Base-by-base conservation (phyloP, 2,329 filamentous ascomycete species). In the Tolypocladium amazonense region DNA sequence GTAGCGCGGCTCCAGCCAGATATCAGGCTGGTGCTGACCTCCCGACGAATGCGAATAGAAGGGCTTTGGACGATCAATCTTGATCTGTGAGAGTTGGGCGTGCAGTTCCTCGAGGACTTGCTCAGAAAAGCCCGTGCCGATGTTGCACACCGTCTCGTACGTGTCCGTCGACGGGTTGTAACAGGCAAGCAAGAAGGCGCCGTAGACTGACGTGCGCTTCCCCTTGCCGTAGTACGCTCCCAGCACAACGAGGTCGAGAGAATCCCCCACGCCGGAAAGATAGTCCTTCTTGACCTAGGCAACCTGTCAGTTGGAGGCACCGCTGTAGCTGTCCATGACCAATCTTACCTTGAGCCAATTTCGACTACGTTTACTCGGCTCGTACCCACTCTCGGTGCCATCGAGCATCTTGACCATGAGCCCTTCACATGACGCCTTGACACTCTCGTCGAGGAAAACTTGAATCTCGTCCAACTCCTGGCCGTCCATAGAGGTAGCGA, bases 331-430 rank as follows among this genome's bases (percentile, higher is more conserved):
- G 25, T 12, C 3, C 9, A 9, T 27, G 2, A 25, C 9, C 39
- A 23, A 39, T 71, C 38, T 68, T 79, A 89, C 88, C 81, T 99
- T 99, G 65, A 99, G 88, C 94, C 94, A 99, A 71, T 99, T 99
- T 61, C 94, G 89, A 75, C 90, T 96, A 64, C 94, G 88, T 72
- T 96, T 96, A 69, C 90, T 96, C 25, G 94, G 94, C 75, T 97
- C 93, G 71, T 99, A 99, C 67, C 90, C 90, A 66, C 90, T 96
- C 74, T 97, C 93, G 8, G 84, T 79, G 0, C 93, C 94, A 71
- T 97, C 93, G 61, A 99, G 77, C 94, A 99, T 99, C 79, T 99
- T 99, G 18, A 99, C 94, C 94, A 99, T 99, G 58, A 99, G 79
- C 14, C 94, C 94, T 77, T 99, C 94, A 70, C 94, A 99, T 0